Evolutionary conservation across 305 asterid species (phyloP).

Genomic region (Fraxinus platypoda): DNA sequence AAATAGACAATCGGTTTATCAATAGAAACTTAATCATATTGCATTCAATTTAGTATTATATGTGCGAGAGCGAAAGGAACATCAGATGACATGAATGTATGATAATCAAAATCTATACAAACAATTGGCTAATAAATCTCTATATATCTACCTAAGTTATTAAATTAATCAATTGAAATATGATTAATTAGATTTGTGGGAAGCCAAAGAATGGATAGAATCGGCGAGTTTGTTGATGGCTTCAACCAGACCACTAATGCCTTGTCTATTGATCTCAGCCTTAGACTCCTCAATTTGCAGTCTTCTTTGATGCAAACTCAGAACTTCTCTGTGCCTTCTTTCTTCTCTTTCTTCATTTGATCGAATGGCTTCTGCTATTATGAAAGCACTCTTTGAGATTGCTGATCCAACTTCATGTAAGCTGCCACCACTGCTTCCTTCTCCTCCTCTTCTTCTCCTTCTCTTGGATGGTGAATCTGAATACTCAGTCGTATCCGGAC

Average conservation of each 20-base stretch:
- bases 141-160: not conserved
- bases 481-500: constrained; percentile 35
- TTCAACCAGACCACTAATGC: constrained; percentile 70
- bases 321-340: constrained; percentile 59
- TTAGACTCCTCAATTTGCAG: constrained; percentile 74
- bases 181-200: constrained; percentile 17
- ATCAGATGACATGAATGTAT: too few species aligned
- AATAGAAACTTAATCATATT: not conserved
- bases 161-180: not conserved
- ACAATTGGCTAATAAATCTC: constrained; percentile 3
- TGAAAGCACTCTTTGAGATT: constrained; percentile 58
- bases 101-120: constrained; percentile 34
- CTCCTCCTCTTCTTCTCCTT: constrained; percentile 34
- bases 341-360: constrained; percentile 72
- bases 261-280: constrained; percentile 69
- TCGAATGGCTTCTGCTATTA: constrained; percentile 69
- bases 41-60: too few species aligned
- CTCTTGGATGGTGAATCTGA: constrained; percentile 45
- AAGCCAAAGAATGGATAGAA: constrained; percentile 72
- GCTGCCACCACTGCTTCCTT: constrained; percentile 7
- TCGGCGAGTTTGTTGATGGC: constrained; percentile 80
- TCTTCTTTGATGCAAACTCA: constrained; percentile 67
- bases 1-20: not conserved
- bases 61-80: too few species aligned
- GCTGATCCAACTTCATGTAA: constrained; percentile 61